Conservation (phyloP, 352 stramenopile genomes). For the Phytophthora melonis region DNA sequence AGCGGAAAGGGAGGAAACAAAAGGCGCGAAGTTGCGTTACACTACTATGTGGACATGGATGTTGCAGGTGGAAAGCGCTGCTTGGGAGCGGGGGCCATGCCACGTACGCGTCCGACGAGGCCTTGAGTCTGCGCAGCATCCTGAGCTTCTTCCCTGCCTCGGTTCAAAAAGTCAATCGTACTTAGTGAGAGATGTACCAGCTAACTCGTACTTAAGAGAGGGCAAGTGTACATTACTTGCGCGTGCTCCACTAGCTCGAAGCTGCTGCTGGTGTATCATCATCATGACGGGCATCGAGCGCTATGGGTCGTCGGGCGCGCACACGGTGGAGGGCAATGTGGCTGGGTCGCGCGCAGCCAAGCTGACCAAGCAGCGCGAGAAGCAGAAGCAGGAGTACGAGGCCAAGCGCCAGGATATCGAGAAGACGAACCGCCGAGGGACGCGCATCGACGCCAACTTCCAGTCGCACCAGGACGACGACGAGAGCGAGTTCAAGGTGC, state of each 20-base stretch:
- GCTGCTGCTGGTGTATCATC: background rate
- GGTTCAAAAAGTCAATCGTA: slow-evolving; percentile 23
- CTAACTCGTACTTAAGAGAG: slow-evolving; percentile 40
- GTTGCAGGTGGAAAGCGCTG: background rate
- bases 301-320: slow-evolving; percentile 89
- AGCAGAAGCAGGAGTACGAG: slow-evolving; percentile 95
- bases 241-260: background rate
- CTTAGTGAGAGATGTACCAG: slow-evolving; percentile 16
- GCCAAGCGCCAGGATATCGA: slow-evolving; percentile 93
- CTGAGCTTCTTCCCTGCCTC: slow-evolving; percentile 10
- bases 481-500: slow-evolving; percentile 89
- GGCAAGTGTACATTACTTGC: background rate
- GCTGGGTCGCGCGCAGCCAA: slow-evolving; percentile 91
- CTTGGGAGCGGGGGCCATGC: background rate
- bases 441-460: slow-evolving; percentile 94
- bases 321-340: slow-evolving; percentile 98
- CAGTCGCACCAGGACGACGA: slow-evolving; percentile 82
- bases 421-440: slow-evolving; percentile 75
- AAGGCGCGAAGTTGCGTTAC: background rate
- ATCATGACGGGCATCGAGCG: slow-evolving; percentile 77
- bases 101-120: slow-evolving; percentile 60
- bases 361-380: slow-evolving; percentile 93
- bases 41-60: background rate
- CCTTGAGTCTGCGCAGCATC: slow-evolving; percentile 80
- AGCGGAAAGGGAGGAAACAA: slow-evolving; percentile 3